Evolutionary conservation across 805 yeast species (phyloP).

Genomic region (Tetrapisispora namnaoensis): DNA sequence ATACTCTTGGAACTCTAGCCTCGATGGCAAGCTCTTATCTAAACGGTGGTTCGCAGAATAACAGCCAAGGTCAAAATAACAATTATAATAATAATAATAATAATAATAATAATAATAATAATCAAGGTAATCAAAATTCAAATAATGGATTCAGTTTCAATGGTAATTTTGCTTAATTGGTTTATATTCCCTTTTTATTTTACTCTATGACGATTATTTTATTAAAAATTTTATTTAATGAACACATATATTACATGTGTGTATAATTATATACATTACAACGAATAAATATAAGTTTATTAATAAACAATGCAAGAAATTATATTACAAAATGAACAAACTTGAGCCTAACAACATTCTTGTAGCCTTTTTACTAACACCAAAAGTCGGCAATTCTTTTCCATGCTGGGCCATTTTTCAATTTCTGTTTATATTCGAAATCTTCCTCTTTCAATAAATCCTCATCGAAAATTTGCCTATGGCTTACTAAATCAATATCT

Average conservation of each 20-base stretch:
- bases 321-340: background rate
- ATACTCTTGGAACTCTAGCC: constrained; percentile 9
- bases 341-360: background rate
- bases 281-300: background rate
- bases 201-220: background rate
- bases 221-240: background rate
- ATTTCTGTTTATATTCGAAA: constrained; percentile 21
- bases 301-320: background rate
- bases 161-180: constrained; percentile 9
- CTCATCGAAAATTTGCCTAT: constrained; percentile 28
- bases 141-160: constrained; percentile 8
- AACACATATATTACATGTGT: background rate
- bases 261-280: background rate
- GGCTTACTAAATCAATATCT: constrained; percentile 23
- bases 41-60: background rate
- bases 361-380: constrained; percentile 15
- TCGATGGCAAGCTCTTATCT: constrained; percentile 10
- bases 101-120: too few species aligned
- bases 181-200: background rate
- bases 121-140: background rate
- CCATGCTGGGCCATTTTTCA: constrained; percentile 24
- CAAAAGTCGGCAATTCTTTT: constrained; percentile 24
- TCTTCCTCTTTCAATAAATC: constrained; percentile 28
- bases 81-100: background rate
- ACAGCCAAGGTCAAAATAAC: background rate